Base-by-base conservation (phyloP, 371 early-diverging fungal species). In the Fennellomyces sp. region DNA sequence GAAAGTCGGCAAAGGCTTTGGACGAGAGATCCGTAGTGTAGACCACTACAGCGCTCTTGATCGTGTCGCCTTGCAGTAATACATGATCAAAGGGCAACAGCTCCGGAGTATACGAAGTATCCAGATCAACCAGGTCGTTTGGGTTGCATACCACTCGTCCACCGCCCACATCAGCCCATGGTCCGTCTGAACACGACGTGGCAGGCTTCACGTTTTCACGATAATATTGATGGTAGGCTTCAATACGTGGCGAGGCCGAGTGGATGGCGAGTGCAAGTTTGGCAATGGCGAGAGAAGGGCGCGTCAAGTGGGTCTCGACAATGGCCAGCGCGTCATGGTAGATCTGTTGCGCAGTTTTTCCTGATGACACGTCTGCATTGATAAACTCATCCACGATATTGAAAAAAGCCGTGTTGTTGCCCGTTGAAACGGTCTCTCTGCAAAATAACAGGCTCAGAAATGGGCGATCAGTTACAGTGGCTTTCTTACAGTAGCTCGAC, bases 141-240 rank as follows among this genome's bases (percentile, higher is more conserved):
- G 69, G 42, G 3, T 67, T 61, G 65, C 94, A 94, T 41, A 78
- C 62, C 72, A 91, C 91, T 17, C 66, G 64, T 39, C 28, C 17
- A n/a, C 83, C 86, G 52, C 86, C 74, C 66, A 82, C 82, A 60
- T 89, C 85, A 11, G 85, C 88, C 94, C 94, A 95, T 1, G 80
- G 80, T 15, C 10, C 15, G n/a, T 10, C 3, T 45, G 55, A 1
- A 58, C 54, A 61, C 88, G 76, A 60, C 15, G 62, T 51, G 6
- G 56, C 56, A 2, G 87, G 84, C 0, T 80, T 61, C n/a, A 90
- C 82, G n/a, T 41, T 80, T 10, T 87, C 69, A 17, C 73, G 65
- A 73, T 94, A 97, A 50, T 84, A 85, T 42, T 92, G 92, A 64
- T 91, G 88, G 58, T 88, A 85, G 0, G 96, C 87, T 61, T 90